These are phyloP conservation scores for Thelonectria rubi DNA, from an alignment of 2,329 filamentous ascomycete genomes.

Conservation along the genomic window DNA sequence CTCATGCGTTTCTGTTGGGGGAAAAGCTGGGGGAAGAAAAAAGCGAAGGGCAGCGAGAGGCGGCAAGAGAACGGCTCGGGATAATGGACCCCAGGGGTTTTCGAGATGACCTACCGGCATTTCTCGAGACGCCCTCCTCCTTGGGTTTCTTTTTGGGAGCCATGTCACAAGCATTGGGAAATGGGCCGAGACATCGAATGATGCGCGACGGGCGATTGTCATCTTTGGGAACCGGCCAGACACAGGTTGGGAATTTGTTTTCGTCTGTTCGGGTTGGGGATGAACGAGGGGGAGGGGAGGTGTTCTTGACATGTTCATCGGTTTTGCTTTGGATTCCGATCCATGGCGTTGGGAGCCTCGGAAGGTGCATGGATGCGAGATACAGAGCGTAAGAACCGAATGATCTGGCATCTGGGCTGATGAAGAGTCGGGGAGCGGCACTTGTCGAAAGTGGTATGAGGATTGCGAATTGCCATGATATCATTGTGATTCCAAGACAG, in stretches of 20 bases:
- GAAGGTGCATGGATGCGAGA: constrained; percentile 6
- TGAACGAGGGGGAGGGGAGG: background rate
- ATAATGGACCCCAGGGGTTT: background rate
- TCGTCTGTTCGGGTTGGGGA: constrained; percentile 6
- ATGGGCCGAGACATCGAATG: constrained; percentile 15
- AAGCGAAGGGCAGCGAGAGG: background rate
- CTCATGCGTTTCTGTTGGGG: constrained; percentile 41
- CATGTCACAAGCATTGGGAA: constrained; percentile 16
- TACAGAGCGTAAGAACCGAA: constrained; percentile 3
- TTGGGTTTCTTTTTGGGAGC: background rate
- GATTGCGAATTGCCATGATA: background rate
- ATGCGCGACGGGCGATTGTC: background rate
- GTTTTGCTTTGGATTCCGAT: background rate
- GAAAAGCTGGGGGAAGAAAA: constrained; percentile 37
- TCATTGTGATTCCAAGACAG: background rate
- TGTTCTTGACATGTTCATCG: constrained; percentile 2
- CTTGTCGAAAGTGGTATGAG: constrained; percentile 1
- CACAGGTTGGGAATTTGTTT: constrained; percentile 9
- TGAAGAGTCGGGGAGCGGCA: background rate
- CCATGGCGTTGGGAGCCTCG: constrained; percentile 1
- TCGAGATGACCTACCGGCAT: background rate
- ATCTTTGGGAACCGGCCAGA: background rate
- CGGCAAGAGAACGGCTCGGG: constrained; percentile 26
- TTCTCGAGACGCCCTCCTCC: background rate
- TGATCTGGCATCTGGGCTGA: constrained; percentile 7